Evolutionary conservation across 2,329 filamentous ascomycete species (phyloP).

Genomic region (Fusarium sp.): DNA sequence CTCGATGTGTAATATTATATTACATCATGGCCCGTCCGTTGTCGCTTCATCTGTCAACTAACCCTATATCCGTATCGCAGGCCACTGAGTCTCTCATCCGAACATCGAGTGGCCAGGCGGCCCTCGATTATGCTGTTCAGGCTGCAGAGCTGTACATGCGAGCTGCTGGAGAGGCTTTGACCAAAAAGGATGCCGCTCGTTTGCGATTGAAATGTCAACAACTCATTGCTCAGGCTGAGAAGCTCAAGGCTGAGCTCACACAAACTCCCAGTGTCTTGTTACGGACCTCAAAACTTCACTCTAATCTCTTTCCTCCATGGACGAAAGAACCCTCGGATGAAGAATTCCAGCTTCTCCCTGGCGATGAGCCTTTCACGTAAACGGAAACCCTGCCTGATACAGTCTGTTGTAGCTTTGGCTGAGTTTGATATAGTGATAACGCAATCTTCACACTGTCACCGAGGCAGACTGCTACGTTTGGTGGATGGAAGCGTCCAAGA

Average conservation of each 20-base stretch:
- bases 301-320: constrained; percentile 88
- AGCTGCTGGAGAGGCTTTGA: constrained; percentile 70
- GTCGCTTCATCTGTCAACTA: constrained; percentile 1
- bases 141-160: constrained; percentile 86
- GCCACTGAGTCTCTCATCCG: constrained; percentile 51
- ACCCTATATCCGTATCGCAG: constrained; percentile 37
- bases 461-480: constrained; percentile 78
- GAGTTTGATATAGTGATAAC: constrained; percentile 65
- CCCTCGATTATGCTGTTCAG: constrained; percentile 77
- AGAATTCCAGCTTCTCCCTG: constrained; percentile 67
- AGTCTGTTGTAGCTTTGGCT: not conserved
- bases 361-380: constrained; percentile 70
- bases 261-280: constrained; percentile 64
- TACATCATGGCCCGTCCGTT: not conserved
- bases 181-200: constrained; percentile 69
- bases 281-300: constrained; percentile 82
- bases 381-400: constrained; percentile 40
- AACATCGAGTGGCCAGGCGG: constrained; percentile 58
- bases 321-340: constrained; percentile 65
- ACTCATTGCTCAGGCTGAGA: constrained; percentile 77
- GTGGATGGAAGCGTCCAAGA: constrained; percentile 80
- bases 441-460: constrained; percentile 76
- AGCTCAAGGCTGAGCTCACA: constrained; percentile 66
- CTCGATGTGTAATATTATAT: not conserved
- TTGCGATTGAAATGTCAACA: constrained; percentile 75